These are phyloP conservation scores for Aspergillus pseudoterreus DNA, from an alignment of 2,329 filamentous ascomycete species.

Conservation along the genomic window DNA sequence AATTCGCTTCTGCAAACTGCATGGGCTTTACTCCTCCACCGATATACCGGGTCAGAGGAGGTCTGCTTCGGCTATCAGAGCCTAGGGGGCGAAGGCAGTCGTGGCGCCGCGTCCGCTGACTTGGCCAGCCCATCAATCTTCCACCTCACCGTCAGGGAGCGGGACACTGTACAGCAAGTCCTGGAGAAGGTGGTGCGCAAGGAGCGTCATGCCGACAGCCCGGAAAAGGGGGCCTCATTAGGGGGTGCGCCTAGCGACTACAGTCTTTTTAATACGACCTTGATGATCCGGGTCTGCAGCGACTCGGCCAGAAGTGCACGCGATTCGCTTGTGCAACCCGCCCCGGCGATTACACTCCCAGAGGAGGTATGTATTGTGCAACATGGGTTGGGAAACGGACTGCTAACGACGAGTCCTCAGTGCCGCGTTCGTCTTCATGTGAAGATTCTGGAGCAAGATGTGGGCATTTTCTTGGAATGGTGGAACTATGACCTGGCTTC, in stretches of 20 bases:
- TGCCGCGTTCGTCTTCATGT: slow-evolving; percentile 35
- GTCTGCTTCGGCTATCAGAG: slow-evolving; percentile 46
- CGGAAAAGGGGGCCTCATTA: slow-evolving; percentile 6
- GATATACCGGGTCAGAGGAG: slow-evolving; percentile 46
- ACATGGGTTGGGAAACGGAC: neutral
- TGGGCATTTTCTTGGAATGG: slow-evolving; percentile 38
- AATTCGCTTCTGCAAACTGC: slow-evolving; percentile 36
- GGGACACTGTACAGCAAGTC: slow-evolving; percentile 24
- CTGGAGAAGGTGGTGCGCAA: slow-evolving; percentile 23
- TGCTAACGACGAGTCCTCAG: slow-evolving; percentile 16
- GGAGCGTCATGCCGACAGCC: slow-evolving; percentile 6
- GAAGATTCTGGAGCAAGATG: slow-evolving; percentile 30
- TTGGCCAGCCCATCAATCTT: slow-evolving; percentile 17
- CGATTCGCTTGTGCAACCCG: slow-evolving; percentile 19
- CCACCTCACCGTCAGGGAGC: slow-evolving; percentile 26
- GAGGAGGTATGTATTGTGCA: slow-evolving; percentile 26
- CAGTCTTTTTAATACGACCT: slow-evolving; percentile 33
- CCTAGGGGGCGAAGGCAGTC: slow-evolving; percentile 14
- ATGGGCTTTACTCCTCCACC: slow-evolving; percentile 45
- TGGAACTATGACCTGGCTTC: slow-evolving; percentile 35
- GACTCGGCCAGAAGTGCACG: slow-evolving; percentile 16
- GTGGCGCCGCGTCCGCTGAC: slow-evolving; percentile 7
- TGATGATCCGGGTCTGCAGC: slow-evolving; percentile 32
- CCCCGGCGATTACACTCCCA: slow-evolving; percentile 27
- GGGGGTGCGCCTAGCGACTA: slow-evolving; percentile 12